Conservation (phyloP, 345 rosid genomes). For the Salix exigua region DNA sequence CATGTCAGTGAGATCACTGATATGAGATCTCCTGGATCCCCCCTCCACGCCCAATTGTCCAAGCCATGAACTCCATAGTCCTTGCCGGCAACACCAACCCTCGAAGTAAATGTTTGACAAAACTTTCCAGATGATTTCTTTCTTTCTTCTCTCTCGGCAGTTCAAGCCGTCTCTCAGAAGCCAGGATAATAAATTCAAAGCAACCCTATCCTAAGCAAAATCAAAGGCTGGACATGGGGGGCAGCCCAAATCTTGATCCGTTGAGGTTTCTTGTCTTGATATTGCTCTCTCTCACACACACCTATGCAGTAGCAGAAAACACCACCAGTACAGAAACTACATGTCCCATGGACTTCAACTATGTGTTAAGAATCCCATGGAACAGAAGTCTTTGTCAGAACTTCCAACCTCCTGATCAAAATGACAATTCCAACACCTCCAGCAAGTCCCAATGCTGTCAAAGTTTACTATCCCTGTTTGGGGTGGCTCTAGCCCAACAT, state of each 20-base stretch:
- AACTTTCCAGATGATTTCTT: background rate
- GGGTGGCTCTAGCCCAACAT: conserved; percentile 48
- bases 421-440: background rate
- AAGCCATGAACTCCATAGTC: background rate
- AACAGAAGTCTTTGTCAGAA: conserved; percentile 47
- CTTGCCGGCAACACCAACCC: background rate
- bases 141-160: background rate
- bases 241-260: background rate
- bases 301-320: background rate
- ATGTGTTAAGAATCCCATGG: conserved; percentile 64
- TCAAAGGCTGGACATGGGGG: background rate
- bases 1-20: background rate
- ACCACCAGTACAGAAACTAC: background rate
- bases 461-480: conserved; percentile 52
- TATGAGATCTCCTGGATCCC: background rate
- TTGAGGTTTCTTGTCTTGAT: conserved; percentile 10
- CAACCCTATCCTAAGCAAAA: background rate
- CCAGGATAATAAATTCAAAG: background rate
- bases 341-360: conserved; percentile 67
- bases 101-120: background rate
- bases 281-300: conserved; percentile 7
- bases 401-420: conserved; percentile 13
- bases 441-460: conserved; percentile 43
- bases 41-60: too few species aligned
- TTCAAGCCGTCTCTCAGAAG: background rate